Evolutionary conservation across 2,329 filamentous ascomycete genomes (phyloP).

Genomic region (Leptographium flavum): DNA sequence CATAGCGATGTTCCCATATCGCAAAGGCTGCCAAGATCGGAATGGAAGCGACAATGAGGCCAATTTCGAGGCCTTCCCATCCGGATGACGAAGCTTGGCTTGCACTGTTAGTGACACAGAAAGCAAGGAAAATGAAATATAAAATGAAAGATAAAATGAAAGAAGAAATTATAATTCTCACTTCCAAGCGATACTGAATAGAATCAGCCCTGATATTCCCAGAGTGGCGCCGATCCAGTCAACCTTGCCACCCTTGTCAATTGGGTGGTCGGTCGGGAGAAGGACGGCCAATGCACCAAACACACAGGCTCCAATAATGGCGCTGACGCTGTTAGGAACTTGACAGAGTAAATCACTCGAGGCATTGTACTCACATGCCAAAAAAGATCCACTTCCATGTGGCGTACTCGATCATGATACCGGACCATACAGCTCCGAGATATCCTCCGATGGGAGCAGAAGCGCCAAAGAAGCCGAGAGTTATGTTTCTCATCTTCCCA

Average conservation of each 20-base stretch:
- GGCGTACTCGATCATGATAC: constrained; percentile 20
- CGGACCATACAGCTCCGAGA: constrained; percentile 24
- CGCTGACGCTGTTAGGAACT: no score
- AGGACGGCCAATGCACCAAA: constrained; percentile 9
- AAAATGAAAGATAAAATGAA: constrained; percentile 7
- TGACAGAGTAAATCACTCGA: no score
- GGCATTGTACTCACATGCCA: no score
- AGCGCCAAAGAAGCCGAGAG: constrained; percentile 31
- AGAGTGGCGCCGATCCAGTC: constrained; percentile 10
- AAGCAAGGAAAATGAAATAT: constrained; percentile 10
- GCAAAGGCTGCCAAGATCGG: constrained; percentile 7
- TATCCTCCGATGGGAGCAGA: constrained; percentile 29
- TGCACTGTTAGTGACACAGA: constrained; percentile 5
- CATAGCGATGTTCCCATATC: constrained; percentile 8
- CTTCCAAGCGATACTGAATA: constrained; percentile 10
- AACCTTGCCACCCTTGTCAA: constrained; percentile 7
- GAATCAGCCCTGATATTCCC: constrained; percentile 4
- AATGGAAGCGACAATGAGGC: constrained; percentile 8
- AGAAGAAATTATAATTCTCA: no score
- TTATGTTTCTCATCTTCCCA: constrained; percentile 28
- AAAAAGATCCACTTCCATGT: constrained; percentile 26
- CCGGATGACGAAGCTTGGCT: constrained; percentile 7
- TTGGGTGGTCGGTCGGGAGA: constrained; percentile 10
- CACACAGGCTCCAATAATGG: constrained; percentile 6
- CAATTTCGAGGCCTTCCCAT: constrained; percentile 7